Evolutionary conservation across 352 stramenopile species (phyloP), one percentile per base, ranked within the genome.

Genomic region (Phytophthora europaea): DNA sequence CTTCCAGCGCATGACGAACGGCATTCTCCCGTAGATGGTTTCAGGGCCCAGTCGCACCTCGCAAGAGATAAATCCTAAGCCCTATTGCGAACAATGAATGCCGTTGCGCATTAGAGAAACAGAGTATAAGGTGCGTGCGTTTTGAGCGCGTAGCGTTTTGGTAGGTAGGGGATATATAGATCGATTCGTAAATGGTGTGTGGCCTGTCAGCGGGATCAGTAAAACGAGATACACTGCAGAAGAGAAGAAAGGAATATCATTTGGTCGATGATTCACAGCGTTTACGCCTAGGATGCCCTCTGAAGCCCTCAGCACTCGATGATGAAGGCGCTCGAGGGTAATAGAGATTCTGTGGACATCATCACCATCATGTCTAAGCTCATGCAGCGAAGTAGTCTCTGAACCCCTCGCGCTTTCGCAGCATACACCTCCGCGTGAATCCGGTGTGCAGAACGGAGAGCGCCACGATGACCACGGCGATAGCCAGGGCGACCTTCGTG

Each of bases 1-100:
- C 67, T 98, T 98, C 78, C 94, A 98, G 87, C 93, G 91, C 72
- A 96, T 98, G 81, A 98, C 94, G 23, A 98, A 98, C 71, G 94
- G 94, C 38, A 98, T 98, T 70, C 72, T 97, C 64, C 82, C 91
- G 9, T 98, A 92, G 53, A 20, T 64, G 50, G 38, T 67, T 61
- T 43, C 9, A 34, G n/a, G 15, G n/a, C 28, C 22, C 26, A 51
- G 38, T 38, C 4, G 70, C 51, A 62, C 69, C 31, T 47, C 45
- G 20, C 57, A 51, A 61, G 56, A 38, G 36, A 65, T 55, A 56
- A 54, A 52, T 58, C 59, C 51, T 43, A 53, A 67, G 38, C 28
- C 13, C 59, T 51, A 58, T 61, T 51, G 57, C 45, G 28, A 50
- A 53, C 23, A 34, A 66, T 55, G n/a, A 54, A 47, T 64, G 56